These are phyloP conservation scores for Lentinula boryana DNA, from an alignment of 768 basidiomycete genomes.

Conservation along the genomic window DNA sequence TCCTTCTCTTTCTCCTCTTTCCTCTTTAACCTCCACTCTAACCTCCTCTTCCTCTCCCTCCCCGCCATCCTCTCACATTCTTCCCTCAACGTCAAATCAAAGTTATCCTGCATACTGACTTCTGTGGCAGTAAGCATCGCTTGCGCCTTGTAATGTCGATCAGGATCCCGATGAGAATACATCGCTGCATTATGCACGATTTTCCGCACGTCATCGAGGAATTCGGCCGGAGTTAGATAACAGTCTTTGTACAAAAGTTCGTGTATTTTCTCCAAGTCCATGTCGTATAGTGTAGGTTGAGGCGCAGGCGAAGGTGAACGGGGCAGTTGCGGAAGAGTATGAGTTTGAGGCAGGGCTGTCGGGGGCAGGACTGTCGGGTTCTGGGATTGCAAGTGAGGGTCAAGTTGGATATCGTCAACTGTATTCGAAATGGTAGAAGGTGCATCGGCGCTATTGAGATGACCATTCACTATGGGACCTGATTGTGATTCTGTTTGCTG, in stretches of 20 bases:
- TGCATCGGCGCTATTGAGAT: slow-evolving; percentile 29
- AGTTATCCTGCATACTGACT: slow-evolving; percentile 33
- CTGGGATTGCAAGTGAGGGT: slow-evolving; percentile 46
- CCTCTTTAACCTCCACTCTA: slow-evolving; percentile 64
- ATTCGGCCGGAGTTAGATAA: slow-evolving; percentile 84
- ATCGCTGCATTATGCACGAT: slow-evolving; percentile 72
- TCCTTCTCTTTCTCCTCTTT: slow-evolving; percentile 50
- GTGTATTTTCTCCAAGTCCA: slow-evolving; percentile 93
- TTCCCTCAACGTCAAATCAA: slow-evolving; percentile 67
- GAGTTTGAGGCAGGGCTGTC: no score
- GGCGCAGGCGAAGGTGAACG: no score
- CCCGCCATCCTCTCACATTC: slow-evolving; percentile 89
- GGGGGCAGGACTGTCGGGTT: neutral
- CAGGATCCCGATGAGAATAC: slow-evolving; percentile 56
- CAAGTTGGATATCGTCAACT: neutral
- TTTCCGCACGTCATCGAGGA: slow-evolving; percentile 77
- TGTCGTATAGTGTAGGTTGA: slow-evolving; percentile 59
- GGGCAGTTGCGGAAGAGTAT: no score
- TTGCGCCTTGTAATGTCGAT: slow-evolving; percentile 62
- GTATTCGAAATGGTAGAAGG: slow-evolving; percentile 1
- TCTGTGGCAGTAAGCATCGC: slow-evolving; percentile 61
- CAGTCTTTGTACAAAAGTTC: slow-evolving; percentile 74
- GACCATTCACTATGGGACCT: slow-evolving; percentile 25
- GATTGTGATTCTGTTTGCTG: slow-evolving; percentile 21
- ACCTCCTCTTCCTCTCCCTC: slow-evolving; percentile 76